phyloP scores from a whole-genome alignment of 495 filamentous ascomycete genomes.

The Lasiosphaeria miniovina region DNA sequence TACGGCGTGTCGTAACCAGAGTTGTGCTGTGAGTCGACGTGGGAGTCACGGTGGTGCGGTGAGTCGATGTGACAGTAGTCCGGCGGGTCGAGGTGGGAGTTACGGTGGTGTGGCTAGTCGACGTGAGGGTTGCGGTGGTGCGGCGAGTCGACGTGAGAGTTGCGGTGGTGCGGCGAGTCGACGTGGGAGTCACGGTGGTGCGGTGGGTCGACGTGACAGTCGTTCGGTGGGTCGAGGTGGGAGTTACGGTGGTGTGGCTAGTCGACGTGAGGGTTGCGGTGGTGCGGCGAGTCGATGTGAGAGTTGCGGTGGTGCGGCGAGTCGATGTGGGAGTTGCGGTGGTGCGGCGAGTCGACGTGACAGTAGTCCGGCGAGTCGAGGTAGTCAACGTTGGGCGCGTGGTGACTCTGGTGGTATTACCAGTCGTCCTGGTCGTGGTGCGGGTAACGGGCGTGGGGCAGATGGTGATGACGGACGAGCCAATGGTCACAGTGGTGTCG shows the following conservation, averaged over 20 bases:
- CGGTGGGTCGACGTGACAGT: background rate
- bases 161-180: background rate
- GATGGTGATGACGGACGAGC: slow-evolving; percentile 8
- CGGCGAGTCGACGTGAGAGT: background rate
- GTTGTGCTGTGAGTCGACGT: background rate
- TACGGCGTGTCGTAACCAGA: background rate
- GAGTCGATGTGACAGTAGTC: background rate
- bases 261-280: background rate
- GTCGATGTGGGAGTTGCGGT: background rate
- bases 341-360: background rate
- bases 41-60: background rate
- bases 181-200: slow-evolving; percentile 2
- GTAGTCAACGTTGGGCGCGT: background rate
- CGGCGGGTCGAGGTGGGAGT: background rate
- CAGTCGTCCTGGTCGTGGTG: background rate
- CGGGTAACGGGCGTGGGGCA: slow-evolving; percentile 4
- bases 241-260: background rate
- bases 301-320: background rate
- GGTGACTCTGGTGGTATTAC: background rate
- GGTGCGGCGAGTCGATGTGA: background rate
- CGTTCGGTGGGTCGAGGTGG: background rate
- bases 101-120: slow-evolving; percentile 1
- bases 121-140: background rate
- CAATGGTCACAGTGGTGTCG: slow-evolving; percentile 9
- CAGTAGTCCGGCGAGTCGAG: background rate